Conservation (phyloP, 345 rosid species). For the Pseudoturritis turrita region DNA sequence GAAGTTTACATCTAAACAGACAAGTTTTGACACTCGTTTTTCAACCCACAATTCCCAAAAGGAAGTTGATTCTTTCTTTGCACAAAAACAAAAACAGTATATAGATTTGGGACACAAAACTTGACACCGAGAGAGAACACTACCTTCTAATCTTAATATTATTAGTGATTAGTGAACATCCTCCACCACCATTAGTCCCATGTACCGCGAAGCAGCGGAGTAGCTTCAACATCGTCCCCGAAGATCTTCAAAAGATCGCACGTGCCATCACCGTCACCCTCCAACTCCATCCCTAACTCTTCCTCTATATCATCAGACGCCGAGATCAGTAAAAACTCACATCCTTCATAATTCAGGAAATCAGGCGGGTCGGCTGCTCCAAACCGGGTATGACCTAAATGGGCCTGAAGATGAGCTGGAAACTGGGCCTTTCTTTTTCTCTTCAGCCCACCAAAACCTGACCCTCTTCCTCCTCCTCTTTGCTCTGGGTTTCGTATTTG, state of each 20-base stretch:
- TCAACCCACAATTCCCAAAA: too few species aligned
- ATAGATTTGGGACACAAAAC: neutral
- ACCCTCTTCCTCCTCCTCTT: constrained; percentile 13
- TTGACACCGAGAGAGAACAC: neutral
- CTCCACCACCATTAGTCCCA: constrained; percentile 45
- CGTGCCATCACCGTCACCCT: constrained; percentile 34
- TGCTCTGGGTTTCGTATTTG: constrained; percentile 66
- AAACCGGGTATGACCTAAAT: constrained; percentile 41
- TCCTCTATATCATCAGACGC: constrained; percentile 62
- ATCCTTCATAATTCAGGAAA: constrained; percentile 69
- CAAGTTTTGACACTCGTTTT: too few species aligned
- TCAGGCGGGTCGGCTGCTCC: constrained; percentile 64
- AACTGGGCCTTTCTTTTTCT: constrained; percentile 59
- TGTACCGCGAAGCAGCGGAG: constrained; percentile 52
- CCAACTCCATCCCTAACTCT: constrained; percentile 63
- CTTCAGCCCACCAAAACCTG: constrained; percentile 46
- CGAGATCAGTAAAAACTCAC: constrained; percentile 63
- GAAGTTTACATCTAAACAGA: too few species aligned
- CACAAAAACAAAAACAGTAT: neutral
- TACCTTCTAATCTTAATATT: constrained; percentile 1
- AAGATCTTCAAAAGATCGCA: constrained; percentile 55
- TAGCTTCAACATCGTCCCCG: constrained; percentile 46
- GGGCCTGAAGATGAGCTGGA: constrained; percentile 67
- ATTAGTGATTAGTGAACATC: too few species aligned
- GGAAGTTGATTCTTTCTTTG: too few species aligned